Evolutionary conservation across 164 flowering plant genomes (phyloP).

Genomic region (Magnolia kwangsiensis): DNA sequence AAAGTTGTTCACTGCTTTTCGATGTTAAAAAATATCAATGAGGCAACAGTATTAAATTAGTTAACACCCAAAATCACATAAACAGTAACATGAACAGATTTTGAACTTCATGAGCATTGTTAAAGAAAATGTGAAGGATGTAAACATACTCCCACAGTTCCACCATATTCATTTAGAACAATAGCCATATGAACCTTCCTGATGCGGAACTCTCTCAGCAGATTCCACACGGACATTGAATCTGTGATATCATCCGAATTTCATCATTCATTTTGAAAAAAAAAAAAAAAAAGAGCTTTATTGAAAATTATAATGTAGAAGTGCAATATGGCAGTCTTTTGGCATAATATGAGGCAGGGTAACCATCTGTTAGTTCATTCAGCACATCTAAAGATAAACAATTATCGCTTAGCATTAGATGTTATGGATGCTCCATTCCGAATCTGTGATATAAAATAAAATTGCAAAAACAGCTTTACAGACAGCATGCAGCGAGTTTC

Average conservation of each 20-base stretch:
- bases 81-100: background rate
- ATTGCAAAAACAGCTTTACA: background rate
- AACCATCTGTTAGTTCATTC: background rate
- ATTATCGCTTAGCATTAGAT: background rate
- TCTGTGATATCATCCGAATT: slow-evolving; percentile 42
- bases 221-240: slow-evolving; percentile 99
- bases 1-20: no score
- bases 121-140: slow-evolving; percentile 5
- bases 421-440: background rate
- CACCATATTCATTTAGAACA: slow-evolving; percentile 98
- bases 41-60: background rate
- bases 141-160: slow-evolving; percentile 90
- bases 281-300: background rate
- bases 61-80: background rate
- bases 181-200: slow-evolving; percentile 99
- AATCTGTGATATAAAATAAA: no score
- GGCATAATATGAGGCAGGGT: background rate
- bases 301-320: background rate
- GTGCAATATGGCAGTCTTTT: background rate
- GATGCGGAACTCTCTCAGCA: slow-evolving; percentile 94
- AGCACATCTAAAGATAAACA: background rate
- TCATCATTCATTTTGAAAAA: slow-evolving; percentile 1
- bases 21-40: no score
- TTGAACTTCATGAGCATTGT: background rate
- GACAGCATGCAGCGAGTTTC: background rate